Conservation (phyloP, 495 filamentous ascomycete genomes). For the Chlorociboria aeruginascens region DNA sequence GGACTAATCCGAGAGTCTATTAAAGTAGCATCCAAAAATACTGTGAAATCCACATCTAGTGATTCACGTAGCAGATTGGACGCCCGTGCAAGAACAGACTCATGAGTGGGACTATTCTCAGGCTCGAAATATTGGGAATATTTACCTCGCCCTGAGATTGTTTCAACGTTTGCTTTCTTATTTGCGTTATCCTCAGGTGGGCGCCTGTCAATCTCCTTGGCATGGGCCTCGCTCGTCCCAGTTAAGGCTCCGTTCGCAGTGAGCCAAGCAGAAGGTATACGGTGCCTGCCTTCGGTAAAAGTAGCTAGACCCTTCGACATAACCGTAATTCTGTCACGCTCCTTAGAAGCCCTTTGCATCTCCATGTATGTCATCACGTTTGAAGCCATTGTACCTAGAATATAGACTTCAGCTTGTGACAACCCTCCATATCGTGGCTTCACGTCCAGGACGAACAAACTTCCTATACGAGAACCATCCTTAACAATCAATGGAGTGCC, state of each 20-base stretch:
- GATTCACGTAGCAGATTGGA: slow-evolving; percentile 35
- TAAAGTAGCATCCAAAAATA: slow-evolving; percentile 31
- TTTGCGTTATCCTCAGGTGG: neutral
- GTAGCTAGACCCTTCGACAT: slow-evolving; percentile 21
- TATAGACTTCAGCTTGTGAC: slow-evolving; percentile 16
- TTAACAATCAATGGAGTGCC: slow-evolving; percentile 21
- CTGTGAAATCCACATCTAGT: slow-evolving; percentile 32
- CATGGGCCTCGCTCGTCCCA: slow-evolving; percentile 2
- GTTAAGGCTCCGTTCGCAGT: neutral
- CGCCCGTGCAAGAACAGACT: slow-evolving; percentile 26
- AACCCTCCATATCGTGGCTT: slow-evolving; percentile 18
- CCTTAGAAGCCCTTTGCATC: slow-evolving; percentile 17
- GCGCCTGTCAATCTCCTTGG: neutral
- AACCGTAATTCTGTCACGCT: slow-evolving; percentile 19
- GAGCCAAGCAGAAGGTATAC: neutral
- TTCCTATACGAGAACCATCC: slow-evolving; percentile 20
- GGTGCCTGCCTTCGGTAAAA: slow-evolving; percentile 19
- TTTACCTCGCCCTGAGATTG: neutral
- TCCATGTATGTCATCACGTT: slow-evolving; percentile 30
- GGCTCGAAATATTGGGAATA: neutral
- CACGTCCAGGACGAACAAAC: slow-evolving; percentile 22
- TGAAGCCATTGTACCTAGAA: slow-evolving; percentile 26
- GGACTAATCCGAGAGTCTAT: no score
- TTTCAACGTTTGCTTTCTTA: neutral
- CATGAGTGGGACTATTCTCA: slow-evolving; percentile 19